Evolutionary conservation across 306 rosid species (phyloP).

Genomic region (Sesbania bispinosa): DNA sequence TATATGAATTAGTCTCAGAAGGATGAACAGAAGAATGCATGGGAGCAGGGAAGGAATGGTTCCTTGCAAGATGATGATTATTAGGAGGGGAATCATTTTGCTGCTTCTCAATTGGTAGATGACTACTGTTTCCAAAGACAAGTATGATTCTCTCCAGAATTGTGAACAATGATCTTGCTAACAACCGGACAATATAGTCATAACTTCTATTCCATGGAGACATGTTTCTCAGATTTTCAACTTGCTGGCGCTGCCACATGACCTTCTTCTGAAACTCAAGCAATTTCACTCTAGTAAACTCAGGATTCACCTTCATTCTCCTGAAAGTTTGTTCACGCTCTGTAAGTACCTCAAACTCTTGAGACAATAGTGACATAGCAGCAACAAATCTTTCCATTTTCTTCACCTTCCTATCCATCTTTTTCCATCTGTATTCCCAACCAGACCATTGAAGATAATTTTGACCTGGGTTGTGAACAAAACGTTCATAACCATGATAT

Average conservation of each 20-base stretch:
- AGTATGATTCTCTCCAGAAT: slow-evolving; percentile 63
- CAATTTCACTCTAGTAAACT: slow-evolving; percentile 22
- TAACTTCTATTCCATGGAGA: slow-evolving; percentile 78
- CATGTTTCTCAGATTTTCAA: slow-evolving; percentile 49
- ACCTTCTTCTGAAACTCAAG: slow-evolving; percentile 57
- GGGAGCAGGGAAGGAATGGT: slow-evolving; percentile 34
- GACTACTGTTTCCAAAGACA: slow-evolving; percentile 45
- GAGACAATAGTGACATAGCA: slow-evolving; percentile 46
- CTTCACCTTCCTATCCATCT: slow-evolving; percentile 83
- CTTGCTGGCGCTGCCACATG: slow-evolving; percentile 61
- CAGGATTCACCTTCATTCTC: slow-evolving; percentile 46
- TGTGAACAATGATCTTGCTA: slow-evolving; percentile 76
- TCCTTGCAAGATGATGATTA: slow-evolving; percentile 26
- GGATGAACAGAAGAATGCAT: slow-evolving; percentile 34
- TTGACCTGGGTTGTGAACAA: slow-evolving; percentile 51
- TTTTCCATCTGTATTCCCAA: slow-evolving; percentile 72
- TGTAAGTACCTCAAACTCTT: slow-evolving; percentile 56
- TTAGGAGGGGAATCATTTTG: slow-evolving; percentile 10
- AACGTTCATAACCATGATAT: slow-evolving; percentile 52
- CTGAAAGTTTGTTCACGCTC: slow-evolving; percentile 59
- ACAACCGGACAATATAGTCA: slow-evolving; percentile 67
- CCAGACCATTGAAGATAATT: slow-evolving; percentile 50
- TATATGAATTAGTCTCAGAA: slow-evolving; percentile 27
- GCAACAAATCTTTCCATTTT: slow-evolving; percentile 77
- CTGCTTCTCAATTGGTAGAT: slow-evolving; percentile 16